A percentile compares a stretch with the other conserved stretches of the same genome.
phyloP scores from a whole-genome alignment of 1,284 basidiomycete genomes.

The Trametes polyzona region DNA sequence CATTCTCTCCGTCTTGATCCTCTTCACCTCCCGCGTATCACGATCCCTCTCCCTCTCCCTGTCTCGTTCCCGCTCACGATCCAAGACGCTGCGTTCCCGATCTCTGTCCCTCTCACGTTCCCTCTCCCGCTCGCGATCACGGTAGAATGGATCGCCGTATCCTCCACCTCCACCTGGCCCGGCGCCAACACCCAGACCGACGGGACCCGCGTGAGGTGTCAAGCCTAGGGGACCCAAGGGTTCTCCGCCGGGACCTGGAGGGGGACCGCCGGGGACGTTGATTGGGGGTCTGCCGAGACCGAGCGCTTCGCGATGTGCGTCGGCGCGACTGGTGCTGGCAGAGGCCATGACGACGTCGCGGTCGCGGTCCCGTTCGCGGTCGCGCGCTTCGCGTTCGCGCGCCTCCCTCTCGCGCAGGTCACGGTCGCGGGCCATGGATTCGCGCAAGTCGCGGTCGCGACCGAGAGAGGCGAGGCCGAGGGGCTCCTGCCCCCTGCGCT shows the following conservation, averaged over 20 bases:
- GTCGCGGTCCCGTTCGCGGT: conserved; percentile 36
- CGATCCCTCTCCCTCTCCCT: conserved; percentile 33
- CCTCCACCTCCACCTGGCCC: conserved; percentile 34
- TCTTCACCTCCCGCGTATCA: conserved; percentile 45
- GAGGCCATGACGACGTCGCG: conserved; percentile 29
- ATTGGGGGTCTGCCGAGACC: conserved; percentile 32
- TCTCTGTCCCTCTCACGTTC: conserved; percentile 37
- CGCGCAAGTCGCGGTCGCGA: conserved; percentile 34
- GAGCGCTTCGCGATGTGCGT: conserved; percentile 31
- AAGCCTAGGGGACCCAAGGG: conserved; percentile 29
- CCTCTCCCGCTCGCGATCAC: conserved; percentile 37
- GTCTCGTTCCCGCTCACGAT: conserved; percentile 31
- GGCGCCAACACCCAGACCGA: conserved; percentile 34
- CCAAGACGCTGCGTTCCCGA: conserved; percentile 33
- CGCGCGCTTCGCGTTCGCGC: conserved; percentile 22
- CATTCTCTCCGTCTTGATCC: conserved; percentile 45
- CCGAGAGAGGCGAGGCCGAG: conserved; percentile 43
- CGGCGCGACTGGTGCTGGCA: conserved; percentile 21
- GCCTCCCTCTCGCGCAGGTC: conserved; percentile 39
- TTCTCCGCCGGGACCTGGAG: conserved; percentile 28
- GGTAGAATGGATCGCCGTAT: conserved; percentile 32
- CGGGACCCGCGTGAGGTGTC: conserved; percentile 33
- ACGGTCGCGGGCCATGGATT: conserved; percentile 32
- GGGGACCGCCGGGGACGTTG: conserved; percentile 18
- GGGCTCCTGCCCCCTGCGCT: conserved; percentile 40